phyloP scores from a whole-genome alignment of 2,329 filamentous ascomycete genomes.

The Purpureocillium lavendulum region DNA sequence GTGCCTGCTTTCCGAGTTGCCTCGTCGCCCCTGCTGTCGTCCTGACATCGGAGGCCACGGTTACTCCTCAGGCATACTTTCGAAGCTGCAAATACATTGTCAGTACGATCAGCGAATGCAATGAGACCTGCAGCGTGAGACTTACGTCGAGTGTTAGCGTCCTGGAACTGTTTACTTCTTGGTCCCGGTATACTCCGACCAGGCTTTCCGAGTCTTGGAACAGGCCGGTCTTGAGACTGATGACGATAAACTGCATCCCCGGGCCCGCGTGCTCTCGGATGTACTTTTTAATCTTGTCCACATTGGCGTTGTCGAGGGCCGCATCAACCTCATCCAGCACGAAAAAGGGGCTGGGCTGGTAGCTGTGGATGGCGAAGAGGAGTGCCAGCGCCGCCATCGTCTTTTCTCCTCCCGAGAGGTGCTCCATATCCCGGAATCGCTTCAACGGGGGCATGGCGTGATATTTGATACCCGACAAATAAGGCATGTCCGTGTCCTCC shows the following conservation, averaged over 20 bases:
- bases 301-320: conserved; percentile 95
- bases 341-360: conserved; percentile 93
- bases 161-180: conserved; percentile 85
- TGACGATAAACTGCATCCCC: conserved; percentile 99
- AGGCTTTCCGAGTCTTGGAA: conserved; percentile 96
- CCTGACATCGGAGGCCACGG: no score
- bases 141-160: conserved; percentile 93
- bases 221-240: conserved; percentile 87
- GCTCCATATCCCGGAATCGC: conserved; percentile 98
- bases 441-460: conserved; percentile 98
- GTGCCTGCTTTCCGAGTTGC: no score
- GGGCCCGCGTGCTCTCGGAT: conserved; percentile 89
- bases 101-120: no score
- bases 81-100: not conserved
- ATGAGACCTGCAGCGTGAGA: conserved; percentile 11
- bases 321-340: conserved; percentile 97
- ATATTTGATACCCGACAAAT: conserved; percentile 93
- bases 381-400: conserved; percentile 97
- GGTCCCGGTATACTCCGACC: conserved; percentile 92
- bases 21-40: no score
- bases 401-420: conserved; percentile 94
- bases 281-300: conserved; percentile 92
- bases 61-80: not conserved
- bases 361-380: conserved; percentile 92
- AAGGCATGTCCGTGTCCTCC: conserved; percentile 93